Evolutionary conservation across 2,329 filamentous ascomycete species (phyloP), one percentile per base, ranked within the genome.

Genomic region (Trichophaea hybrida): DNA sequence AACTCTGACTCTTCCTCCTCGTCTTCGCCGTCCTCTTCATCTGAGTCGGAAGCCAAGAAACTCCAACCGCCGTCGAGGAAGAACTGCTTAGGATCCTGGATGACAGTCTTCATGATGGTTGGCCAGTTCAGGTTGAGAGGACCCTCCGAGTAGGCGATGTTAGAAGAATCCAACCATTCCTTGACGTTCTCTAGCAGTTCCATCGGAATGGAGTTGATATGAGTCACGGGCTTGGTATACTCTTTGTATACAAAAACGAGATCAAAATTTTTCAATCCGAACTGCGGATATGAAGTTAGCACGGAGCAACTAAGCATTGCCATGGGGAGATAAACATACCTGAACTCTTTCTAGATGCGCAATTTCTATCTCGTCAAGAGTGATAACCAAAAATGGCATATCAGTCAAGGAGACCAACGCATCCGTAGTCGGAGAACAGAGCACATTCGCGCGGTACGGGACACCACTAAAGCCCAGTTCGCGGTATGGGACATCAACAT

Each of bases 41-140:
- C 93, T 0, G 85, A 89, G 61, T 96, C 91, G 38, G 84, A 84
- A 57, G 84, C 83, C 61, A 98, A 73, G 80, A 98, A 97, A 1
- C 82, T 85, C 93, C 93, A 98, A 50, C 93, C 93, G 35, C 94
- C 93, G 65, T 97, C 91, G 3, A 79, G 81, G 73, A 96, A 98
- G 81, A 98, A 98, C 68, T 85, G 82, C 71, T 98, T 91, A 1
- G 93, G 88, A 71, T 98, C 90, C 38, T 86, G 84, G 17, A 86
- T 91, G 32, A 98, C 90, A 0, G 93, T 98, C 79, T 98, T 98
- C 89, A 98, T 98, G 71, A 98, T 98, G 13, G 90, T 95, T 8
- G 87, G 86, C 93, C 93, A 98, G 78, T 97, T 97, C 59, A 98
- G 79, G 75, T 98, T 98, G 67, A 98, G 82, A 1, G 91, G 93